Evolutionary conservation across 305 asterid genomes (phyloP), one percentile per base, ranked within the genome.

Genomic region (Solanum hybrid): DNA sequence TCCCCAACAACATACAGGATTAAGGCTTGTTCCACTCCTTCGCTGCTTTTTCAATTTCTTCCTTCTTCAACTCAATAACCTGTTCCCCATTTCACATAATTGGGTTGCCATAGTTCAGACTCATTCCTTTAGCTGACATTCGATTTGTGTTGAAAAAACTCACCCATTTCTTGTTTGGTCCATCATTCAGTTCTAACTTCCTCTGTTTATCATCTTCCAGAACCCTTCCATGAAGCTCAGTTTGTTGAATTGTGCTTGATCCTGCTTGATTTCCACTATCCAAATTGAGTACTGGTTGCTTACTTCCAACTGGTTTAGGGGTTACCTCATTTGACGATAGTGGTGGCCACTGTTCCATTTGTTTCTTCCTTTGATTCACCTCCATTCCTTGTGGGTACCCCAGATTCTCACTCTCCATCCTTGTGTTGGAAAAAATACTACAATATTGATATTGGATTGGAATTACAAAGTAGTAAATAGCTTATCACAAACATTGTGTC

Each of bases 241-340:
- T 10, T 38, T 13, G 57, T 4, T 12, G 57, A 41, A 4, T 13
- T 0, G 2, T 41, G 6, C 57, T 41, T 2, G 45, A 0, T 38
- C 13, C 12, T 3, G 1, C 45, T 10, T 13, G 57, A 41, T 12
- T 41, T 13, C 2, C 7, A 41, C 57, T 41, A 4, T 2, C 57
- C 17, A 12, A 4, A 4, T 0, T 41, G 17, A 0, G 2, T 41
- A 0, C 1, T 12, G 5, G 45, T 3, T 41, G 15, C 4, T 41
- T 12, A 41, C 2, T 41, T 41, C 10, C 72, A 20, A 7, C 3
- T 7, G 5, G 0, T 22, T 61, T 61, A 17, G 72, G 26, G 4
- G 72, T 61, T 0, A 61, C 24, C 72, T 20, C 10, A 2, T 17
- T 61, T 7, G 4, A 17, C 8, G 26, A 26, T 0, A 61, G n/a